Base-by-base conservation (phyloP, 768 basidiomycete species). In the Ramaria sp. region DNA sequence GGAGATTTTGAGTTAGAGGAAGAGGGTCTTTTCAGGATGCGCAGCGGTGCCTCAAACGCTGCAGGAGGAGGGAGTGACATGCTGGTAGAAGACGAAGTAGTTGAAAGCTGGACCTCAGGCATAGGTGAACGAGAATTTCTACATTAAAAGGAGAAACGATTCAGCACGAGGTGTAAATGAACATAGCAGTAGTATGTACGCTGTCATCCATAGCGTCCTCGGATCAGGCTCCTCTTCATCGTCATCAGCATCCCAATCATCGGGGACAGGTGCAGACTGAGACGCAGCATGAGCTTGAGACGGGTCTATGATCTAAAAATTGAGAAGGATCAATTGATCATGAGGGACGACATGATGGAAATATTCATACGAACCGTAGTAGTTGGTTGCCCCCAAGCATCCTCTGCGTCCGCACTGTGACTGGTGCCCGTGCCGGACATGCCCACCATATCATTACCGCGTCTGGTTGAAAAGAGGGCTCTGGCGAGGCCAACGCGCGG, bases 21-120 rank as follows among this genome's bases (percentile, higher is more conserved):
- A 34, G 66, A 41, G 1, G 82, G 82, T 5, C 86, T 82, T 65
- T 87, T 89, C 13, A 89, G 74, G 54, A 88, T 88, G 37, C 80
- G 79, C 61, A 88, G 71, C 8, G 76, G 65, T 8, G 81, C 77
- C 49, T 83, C 81, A 58, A 88, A 71, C 0, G 78, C 81, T 2
- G 75, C 72, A 3, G 73, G 66, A 2, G 79, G 81, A 0, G 73
- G 77, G 1, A 82, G 76, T 1, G 76, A 62, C 3, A 72, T 62
- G 0, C 68, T 65, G 3, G 59, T 27, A 15, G 55, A 39, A 13
- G 68, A 63, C 9, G 69, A 60, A 7, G 72, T 70, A 53, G 66
- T 67, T 13, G 73, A 65, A 3, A 64, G 60, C 0, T 72, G 60
- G 1, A 81, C 68, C 25, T 77, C 68, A 1, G 86, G 85, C 85